These are phyloP conservation scores for Leptomonas pyrrhocoris DNA, from an alignment of 208 protist species.

Conservation along the genomic window DNA sequence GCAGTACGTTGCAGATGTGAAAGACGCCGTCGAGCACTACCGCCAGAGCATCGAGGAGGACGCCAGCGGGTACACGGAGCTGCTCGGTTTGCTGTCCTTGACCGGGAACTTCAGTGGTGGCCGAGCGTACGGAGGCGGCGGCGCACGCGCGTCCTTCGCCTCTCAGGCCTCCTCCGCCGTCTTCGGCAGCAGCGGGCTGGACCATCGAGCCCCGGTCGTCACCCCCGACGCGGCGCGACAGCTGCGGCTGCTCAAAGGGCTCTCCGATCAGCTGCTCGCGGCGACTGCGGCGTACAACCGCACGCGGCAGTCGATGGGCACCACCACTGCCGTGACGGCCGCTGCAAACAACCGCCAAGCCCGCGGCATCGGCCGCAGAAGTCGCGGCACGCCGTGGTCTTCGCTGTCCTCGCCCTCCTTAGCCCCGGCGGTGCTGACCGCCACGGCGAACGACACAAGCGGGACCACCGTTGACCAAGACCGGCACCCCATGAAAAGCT, in stretches of 20 bases:
- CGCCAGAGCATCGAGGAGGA: slow-evolving; percentile 33
- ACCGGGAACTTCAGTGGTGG: neutral
- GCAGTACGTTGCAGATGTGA: slow-evolving; percentile 41
- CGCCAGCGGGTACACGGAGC: slow-evolving; percentile 35
- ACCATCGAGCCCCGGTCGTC: neutral
- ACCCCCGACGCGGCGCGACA: slow-evolving; percentile 29
- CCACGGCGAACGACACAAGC: neutral
- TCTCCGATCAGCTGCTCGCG: slow-evolving; percentile 28
- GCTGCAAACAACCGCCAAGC: neutral
- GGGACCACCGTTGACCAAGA: neutral
- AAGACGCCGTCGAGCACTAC: slow-evolving; percentile 42
- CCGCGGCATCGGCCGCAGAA: too few relatives aligned
- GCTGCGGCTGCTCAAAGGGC: slow-evolving; percentile 24
- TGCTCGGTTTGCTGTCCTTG: slow-evolving; percentile 29
- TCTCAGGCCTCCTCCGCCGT: slow-evolving; percentile 5
- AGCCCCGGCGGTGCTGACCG: neutral
- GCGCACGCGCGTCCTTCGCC: slow-evolving; percentile 1
- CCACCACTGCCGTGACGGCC: neutral
- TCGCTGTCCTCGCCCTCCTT: slow-evolving; percentile 23
- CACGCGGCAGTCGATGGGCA: slow-evolving; percentile 13
- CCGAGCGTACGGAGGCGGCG: neutral
- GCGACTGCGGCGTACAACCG: slow-evolving; percentile 33
- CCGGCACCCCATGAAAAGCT: neutral
- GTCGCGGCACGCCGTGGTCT: neutral
- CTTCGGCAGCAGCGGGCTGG: neutral